These are phyloP conservation scores for Oryza meridionalis DNA, from an alignment of 176 grass and related monocot species.

Conservation along the genomic window DNA sequence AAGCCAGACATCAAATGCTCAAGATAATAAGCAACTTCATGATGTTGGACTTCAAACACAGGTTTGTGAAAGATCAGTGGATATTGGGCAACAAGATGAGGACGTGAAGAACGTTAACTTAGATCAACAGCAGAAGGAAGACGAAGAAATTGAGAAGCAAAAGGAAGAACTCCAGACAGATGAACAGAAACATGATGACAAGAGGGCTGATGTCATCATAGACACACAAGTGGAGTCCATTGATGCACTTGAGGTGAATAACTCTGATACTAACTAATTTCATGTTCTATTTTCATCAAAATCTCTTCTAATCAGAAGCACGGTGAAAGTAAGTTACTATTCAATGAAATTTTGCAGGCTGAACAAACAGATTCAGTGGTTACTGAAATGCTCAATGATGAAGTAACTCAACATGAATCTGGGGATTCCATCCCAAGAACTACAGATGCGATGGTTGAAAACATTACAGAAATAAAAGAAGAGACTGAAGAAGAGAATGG, in stretches of 20 bases:
- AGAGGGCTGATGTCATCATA: conserved; percentile 21
- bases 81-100: conserved; percentile 43
- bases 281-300: conserved; percentile 22
- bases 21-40: conserved; percentile 18
- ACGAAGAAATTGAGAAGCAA: conserved; percentile 8
- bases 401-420: conserved; percentile 8
- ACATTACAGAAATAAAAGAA: conserved; percentile 34
- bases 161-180: conserved; percentile 35
- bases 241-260: conserved; percentile 43
- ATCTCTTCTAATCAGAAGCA: conserved; percentile 26
- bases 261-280: conserved; percentile 34
- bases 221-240: conserved; percentile 24
- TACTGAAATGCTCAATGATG: conserved; percentile 43
- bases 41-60: conserved; percentile 38
- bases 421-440: conserved; percentile 37
- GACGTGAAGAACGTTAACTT: conserved; percentile 18
- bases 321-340: conserved; percentile 15
- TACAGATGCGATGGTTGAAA: background rate
- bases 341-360: conserved; percentile 42
- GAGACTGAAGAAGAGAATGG: conserved; percentile 28
- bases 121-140: conserved; percentile 43
- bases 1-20: conserved; percentile 25
- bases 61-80: conserved; percentile 30
- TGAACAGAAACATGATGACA: conserved; percentile 43
- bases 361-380: conserved; percentile 35